Percentiles rank a stretch among this genome's conserved stretches.
Conservation (phyloP, 306 rosid species). For the Glycine latifolia region DNA sequence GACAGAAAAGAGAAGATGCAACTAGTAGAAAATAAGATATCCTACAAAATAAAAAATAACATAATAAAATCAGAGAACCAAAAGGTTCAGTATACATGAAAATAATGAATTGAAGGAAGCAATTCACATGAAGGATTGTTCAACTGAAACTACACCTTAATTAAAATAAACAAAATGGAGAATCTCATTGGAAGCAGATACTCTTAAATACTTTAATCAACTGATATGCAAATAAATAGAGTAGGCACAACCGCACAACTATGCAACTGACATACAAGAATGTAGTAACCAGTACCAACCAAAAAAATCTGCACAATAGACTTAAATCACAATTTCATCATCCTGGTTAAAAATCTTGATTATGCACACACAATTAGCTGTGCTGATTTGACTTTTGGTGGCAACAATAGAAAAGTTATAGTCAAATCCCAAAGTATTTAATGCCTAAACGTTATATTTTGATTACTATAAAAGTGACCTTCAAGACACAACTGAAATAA, state of each 20-base stretch:
- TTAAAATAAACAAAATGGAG: too few relatives aligned
- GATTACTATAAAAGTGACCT: conserved; percentile 9
- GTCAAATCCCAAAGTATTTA: conserved; percentile 31
- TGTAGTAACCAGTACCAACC: conserved; percentile 10
- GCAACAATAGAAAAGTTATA: conserved; percentile 22
- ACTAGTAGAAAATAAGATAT: too few relatives aligned
- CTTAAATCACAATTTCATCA: conserved; percentile 3
- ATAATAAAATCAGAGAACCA: too few relatives aligned
- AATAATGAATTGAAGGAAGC: too few relatives aligned
- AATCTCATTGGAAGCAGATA: too few relatives aligned
- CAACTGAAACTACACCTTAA: too few relatives aligned
- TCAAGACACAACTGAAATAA: conserved; percentile 13
- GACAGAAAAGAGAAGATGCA: too few relatives aligned
- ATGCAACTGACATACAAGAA: neutral
- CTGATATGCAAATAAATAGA: neutral
- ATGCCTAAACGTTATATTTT: conserved; percentile 12
- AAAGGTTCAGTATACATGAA: too few relatives aligned
- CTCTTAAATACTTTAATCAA: too few relatives aligned
- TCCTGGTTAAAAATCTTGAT: conserved; percentile 20
- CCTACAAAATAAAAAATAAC: too few relatives aligned
- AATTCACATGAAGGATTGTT: too few relatives aligned
- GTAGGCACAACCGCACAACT: conserved; percentile 11
- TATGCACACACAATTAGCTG: conserved; percentile 18
- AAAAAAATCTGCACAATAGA: conserved; percentile 15
- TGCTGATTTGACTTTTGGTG: conserved; percentile 4